phyloP scores from a whole-genome alignment of 2,329 filamentous ascomycete genomes.

The Sporothrix brasiliensis region DNA sequence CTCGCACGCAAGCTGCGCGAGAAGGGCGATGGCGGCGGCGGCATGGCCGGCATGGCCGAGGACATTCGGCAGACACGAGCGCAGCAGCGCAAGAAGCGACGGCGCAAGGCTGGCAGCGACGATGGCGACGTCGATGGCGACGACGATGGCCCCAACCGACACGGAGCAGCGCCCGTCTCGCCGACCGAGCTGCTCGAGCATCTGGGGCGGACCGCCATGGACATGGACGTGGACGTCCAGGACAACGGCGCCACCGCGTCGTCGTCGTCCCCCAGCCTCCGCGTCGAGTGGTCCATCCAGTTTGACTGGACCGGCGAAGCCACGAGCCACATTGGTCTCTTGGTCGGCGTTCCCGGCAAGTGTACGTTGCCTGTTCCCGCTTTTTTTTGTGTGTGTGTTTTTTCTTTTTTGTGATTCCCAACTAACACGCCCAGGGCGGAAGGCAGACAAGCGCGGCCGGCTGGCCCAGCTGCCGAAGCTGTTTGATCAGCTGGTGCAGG shows the following conservation, averaged over 20 bases:
- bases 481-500: conserved; percentile 62
- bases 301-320: conserved; percentile 77
- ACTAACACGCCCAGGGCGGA: conserved; percentile 55
- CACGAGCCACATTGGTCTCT: conserved; percentile 58
- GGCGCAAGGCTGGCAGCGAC: conserved; percentile 30
- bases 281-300: conserved; percentile 63
- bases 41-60: conserved; percentile 35
- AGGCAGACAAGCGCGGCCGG: conserved; percentile 58
- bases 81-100: conserved; percentile 34
- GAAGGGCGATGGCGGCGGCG: conserved; percentile 37
- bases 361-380: conserved; percentile 55
- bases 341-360: conserved; percentile 60
- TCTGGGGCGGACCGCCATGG: conserved; percentile 57
- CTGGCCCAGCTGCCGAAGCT: conserved; percentile 61
- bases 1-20: conserved; percentile 54
- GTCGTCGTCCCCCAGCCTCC: conserved; percentile 46
- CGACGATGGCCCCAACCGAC: not conserved
- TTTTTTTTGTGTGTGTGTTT: not conserved
- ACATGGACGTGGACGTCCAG: conserved; percentile 45
- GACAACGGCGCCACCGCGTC: not conserved
- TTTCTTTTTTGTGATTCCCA: conserved; percentile 32
- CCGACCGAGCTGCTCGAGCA: conserved; percentile 56
- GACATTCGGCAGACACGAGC: conserved; percentile 42
- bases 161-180: conserved; percentile 32
- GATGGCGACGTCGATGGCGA: conserved; percentile 34